Evolutionary conservation across 2,329 filamentous ascomycete species (phyloP), one percentile per base, ranked within the genome.

Genomic region (Endoconidiophora polonica): DNA sequence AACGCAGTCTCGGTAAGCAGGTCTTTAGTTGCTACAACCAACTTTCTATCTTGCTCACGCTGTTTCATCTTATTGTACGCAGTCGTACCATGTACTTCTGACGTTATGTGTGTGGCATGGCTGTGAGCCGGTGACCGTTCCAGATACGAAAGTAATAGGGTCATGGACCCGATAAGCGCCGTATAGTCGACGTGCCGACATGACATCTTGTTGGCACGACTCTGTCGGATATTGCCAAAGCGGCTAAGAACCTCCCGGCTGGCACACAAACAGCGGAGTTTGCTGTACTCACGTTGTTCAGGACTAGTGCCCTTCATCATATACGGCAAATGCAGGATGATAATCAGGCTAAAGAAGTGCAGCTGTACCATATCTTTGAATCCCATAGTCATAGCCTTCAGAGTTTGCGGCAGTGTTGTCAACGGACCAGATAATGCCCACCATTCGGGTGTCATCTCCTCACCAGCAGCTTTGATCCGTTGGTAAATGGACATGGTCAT

Each of bases 241-340:
- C 68, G 66, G 2, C 56, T 59, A 6, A 78, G 61, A 12, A 76
- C 63, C 48, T 70, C 69, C 1, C 74, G 69, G 44, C 70, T 72
- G 4, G 72, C 68, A 9, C 66, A 65, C 43, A 74, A 59, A 53
- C 70, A 71, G 4, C 59, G 57, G 10, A 65, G 64, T 50, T 68
- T 72, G 55, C 68, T 72, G 56, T 71, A 69, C 18, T 71, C 66
- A 49, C 68, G 67, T 14, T 64, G 63, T 5, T 60, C 59, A 16
- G 65, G 63, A 18, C 59, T 56, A 1, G 62, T 57, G 36, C 65
- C 59, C 22, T 63, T 65, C 9, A 76, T 64, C 59, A 77, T 69
- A 53, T 72, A 76, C 0, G 74, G 74, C 1, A 77, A 63, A 53
- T 78, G 73, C 0, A 77, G 64, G 6, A 72, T 64, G 33, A 72